These are phyloP conservation scores for Pythium coloratum DNA, from an alignment of 352 stramenopile genomes.

Conservation along the genomic window DNA sequence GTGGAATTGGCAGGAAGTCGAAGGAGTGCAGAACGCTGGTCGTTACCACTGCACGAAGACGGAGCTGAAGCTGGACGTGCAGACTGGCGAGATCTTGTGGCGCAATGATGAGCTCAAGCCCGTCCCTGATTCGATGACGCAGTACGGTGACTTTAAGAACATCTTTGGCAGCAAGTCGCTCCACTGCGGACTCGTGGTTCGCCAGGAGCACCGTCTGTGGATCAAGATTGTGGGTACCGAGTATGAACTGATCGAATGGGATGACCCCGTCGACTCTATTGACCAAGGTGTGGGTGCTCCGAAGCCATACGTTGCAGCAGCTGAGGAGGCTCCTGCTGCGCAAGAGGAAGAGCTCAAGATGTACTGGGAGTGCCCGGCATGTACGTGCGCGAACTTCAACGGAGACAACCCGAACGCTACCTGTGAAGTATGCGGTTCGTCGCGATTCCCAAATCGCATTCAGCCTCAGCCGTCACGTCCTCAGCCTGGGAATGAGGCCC, in stretches of 20 bases:
- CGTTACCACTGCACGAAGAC: slow-evolving; percentile 72
- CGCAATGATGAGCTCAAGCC: slow-evolving; percentile 90
- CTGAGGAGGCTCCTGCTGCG: slow-evolving; percentile 11
- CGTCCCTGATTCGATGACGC: slow-evolving; percentile 90
- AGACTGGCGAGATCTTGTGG: slow-evolving; percentile 90
- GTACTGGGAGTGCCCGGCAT: slow-evolving; percentile 87
- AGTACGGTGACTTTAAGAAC: slow-evolving; percentile 83
- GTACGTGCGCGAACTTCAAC: slow-evolving; percentile 87
- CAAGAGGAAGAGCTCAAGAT: slow-evolving; percentile 70
- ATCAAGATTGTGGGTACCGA: slow-evolving; percentile 88
- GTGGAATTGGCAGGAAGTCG: slow-evolving; percentile 71
- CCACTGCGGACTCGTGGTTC: slow-evolving; percentile 84
- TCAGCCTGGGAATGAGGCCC: slow-evolving; percentile 10
- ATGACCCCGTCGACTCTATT: slow-evolving; percentile 70
- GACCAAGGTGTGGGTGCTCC: slow-evolving; percentile 83
- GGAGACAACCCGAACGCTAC: slow-evolving; percentile 74
- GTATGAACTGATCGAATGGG: slow-evolving; percentile 88
- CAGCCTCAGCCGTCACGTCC: slow-evolving; percentile 20
- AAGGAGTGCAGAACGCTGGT: slow-evolving; percentile 48
- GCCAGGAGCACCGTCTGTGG: slow-evolving; percentile 86
- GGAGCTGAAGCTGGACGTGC: slow-evolving; percentile 84
- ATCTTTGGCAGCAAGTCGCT: slow-evolving; percentile 86
- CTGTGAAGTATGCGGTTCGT: slow-evolving; percentile 78
- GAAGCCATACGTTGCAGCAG: slow-evolving; percentile 37
- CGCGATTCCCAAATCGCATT: slow-evolving; percentile 31